phyloP scores from a whole-genome alignment of 2,329 filamentous ascomycete genomes.

The Fusarium cyanostomum region DNA sequence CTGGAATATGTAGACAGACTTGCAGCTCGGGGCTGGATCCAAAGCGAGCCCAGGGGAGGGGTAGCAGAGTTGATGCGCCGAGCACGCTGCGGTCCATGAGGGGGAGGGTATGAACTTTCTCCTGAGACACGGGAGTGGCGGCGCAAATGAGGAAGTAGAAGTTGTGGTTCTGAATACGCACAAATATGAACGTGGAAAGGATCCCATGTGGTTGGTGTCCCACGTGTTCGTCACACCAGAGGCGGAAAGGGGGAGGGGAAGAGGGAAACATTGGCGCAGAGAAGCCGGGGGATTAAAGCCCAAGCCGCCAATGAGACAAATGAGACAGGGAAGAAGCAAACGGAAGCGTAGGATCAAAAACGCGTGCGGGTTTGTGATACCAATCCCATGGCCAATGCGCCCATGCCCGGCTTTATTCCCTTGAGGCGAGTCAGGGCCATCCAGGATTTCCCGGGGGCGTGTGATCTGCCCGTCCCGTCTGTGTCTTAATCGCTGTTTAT shows the following conservation, averaged over 20 bases:
- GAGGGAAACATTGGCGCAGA: not conserved
- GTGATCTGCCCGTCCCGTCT: not conserved
- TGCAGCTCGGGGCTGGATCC: not conserved
- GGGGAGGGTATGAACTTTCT: not conserved
- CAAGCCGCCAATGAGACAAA: not conserved
- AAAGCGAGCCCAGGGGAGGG: not conserved
- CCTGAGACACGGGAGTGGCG: not conserved
- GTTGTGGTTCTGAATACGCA: not conserved
- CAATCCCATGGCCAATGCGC: constrained; percentile 2
- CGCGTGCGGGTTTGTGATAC: not conserved
- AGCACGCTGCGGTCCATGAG: not conserved
- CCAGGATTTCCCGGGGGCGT: not conserved
- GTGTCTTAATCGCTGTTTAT: not conserved
- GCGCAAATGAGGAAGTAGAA: not conserved
- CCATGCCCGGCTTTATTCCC: not conserved
- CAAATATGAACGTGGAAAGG: not conserved
- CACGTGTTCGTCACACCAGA: not conserved
- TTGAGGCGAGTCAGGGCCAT: not conserved
- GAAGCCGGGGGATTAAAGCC: not conserved
- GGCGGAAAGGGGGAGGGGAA: not conserved
- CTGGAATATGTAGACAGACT: not conserved
- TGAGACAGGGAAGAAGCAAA: not conserved
- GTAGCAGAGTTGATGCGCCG: not conserved
- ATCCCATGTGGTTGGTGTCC: not conserved
- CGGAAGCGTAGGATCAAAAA: not conserved